These are phyloP conservation scores for Stipa capillata DNA, from an alignment of 176 grass and related monocot species.

Conservation along the genomic window DNA sequence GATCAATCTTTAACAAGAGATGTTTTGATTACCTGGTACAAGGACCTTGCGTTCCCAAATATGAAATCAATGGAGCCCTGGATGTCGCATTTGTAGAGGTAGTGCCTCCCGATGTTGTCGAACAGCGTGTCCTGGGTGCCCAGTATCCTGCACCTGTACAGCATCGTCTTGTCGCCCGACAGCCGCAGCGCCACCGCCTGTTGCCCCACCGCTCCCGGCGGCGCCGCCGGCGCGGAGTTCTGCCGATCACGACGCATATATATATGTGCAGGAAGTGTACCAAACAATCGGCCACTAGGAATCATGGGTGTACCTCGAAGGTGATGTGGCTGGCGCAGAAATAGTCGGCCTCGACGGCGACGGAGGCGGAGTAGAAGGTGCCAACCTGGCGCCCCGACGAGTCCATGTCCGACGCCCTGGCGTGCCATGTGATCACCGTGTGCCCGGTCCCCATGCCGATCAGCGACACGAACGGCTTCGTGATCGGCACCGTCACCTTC, in stretches of 20 bases:
- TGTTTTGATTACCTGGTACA: constrained; percentile 65
- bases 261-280: background rate
- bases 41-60: constrained; percentile 75
- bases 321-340: constrained; percentile 88
- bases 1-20: background rate
- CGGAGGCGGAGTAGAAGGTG: constrained; percentile 78
- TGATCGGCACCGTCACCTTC: constrained; percentile 82
- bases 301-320: constrained; percentile 86
- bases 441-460: constrained; percentile 49
- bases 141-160: constrained; percentile 72
- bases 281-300: background rate
- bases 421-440: constrained; percentile 67
- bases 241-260: background rate
- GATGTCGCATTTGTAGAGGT: constrained; percentile 68
- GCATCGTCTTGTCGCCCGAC: constrained; percentile 84
- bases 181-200: constrained; percentile 92
- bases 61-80: constrained; percentile 99
- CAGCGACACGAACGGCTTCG: constrained; percentile 86
- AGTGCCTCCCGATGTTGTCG: constrained; percentile 85
- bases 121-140: constrained; percentile 95
- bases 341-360: constrained; percentile 82
- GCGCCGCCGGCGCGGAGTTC: constrained; percentile 70
- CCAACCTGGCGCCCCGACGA: constrained; percentile 40
- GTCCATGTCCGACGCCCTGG: constrained; percentile 60
- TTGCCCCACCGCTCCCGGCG: constrained; percentile 61